phyloP scores from a whole-genome alignment of 2,329 filamentous ascomycete genomes.

The Gremmenia infestans region DNA sequence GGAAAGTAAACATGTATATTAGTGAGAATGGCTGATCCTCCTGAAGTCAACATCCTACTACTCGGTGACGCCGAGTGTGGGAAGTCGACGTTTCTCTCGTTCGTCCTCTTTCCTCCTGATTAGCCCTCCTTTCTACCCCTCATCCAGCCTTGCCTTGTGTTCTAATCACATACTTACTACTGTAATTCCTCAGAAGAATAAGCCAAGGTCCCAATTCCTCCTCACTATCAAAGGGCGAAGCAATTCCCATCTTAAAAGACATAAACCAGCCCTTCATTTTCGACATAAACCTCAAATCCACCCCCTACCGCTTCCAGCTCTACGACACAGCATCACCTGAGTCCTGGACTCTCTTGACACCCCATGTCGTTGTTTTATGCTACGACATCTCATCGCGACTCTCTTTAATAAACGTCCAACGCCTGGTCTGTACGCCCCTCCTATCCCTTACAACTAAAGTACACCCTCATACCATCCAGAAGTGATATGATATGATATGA shows the following conservation, averaged over 20 bases:
- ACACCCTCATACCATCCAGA: background rate
- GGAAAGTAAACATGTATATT: background rate
- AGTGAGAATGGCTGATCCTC: conserved; percentile 31
- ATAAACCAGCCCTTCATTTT: conserved; percentile 57
- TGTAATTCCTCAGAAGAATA: conserved; percentile 41
- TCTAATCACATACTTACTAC: background rate
- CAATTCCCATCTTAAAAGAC: conserved; percentile 50
- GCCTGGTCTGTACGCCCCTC: conserved; percentile 40
- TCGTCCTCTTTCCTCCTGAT: conserved; percentile 29
- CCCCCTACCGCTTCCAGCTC: conserved; percentile 51
- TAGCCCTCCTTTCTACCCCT: background rate
- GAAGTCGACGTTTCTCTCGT: conserved; percentile 60
- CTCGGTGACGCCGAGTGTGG: conserved; percentile 56
- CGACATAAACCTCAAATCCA: conserved; percentile 44
- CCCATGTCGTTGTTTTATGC: conserved; percentile 55
- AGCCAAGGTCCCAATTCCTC: conserved; percentile 36
- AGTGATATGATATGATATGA: background rate
- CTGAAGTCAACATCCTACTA: conserved; percentile 49
- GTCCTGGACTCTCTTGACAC: conserved; percentile 53
- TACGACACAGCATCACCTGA: conserved; percentile 55
- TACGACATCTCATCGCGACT: conserved; percentile 57
- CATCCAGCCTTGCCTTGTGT: background rate
- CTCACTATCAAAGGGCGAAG: conserved; percentile 16
- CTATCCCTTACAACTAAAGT: background rate
- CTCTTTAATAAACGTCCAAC: conserved; percentile 54